These are phyloP conservation scores for Macrolepiota albuminosa DNA, from an alignment of 768 basidiomycete genomes.

Conservation along the genomic window DNA sequence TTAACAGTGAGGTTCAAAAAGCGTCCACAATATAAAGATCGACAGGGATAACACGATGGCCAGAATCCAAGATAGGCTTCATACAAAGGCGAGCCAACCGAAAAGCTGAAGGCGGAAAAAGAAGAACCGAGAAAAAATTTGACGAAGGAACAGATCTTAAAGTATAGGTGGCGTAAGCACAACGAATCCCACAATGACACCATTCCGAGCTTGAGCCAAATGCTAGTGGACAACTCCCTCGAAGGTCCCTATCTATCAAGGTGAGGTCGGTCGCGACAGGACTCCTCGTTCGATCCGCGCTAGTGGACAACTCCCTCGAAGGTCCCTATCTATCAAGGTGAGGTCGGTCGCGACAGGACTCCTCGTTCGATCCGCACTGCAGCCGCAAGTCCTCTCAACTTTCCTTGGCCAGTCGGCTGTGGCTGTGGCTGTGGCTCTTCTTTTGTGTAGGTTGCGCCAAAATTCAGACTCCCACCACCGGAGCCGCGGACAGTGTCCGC, in stretches of 20 bases:
- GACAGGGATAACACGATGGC: background rate
- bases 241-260: background rate
- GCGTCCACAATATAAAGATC: background rate
- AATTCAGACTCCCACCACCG: constrained; percentile 19
- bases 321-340: constrained; percentile 12
- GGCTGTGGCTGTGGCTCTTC: constrained; percentile 8
- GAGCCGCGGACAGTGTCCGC: constrained; percentile 12
- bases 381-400: constrained; percentile 22
- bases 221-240: background rate
- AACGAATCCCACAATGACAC: background rate
- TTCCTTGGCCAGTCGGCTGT: constrained; percentile 10
- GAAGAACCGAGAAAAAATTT: background rate
- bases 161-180: constrained; percentile 1
- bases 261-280: constrained; percentile 2
- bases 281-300: constrained; percentile 23
- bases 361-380: constrained; percentile 26
- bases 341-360: constrained; percentile 1
- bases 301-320: too few relatives aligned
- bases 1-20: background rate
- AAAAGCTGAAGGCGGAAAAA: background rate
- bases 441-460: constrained; percentile 13
- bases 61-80: background rate
- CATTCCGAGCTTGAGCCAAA: background rate
- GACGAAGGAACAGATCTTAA: background rate
- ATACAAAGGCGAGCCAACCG: background rate